A percentile compares a stretch with the other conserved stretches of the same genome.
These are phyloP conservation scores for Glutinoglossum americanum DNA, from an alignment of 495 filamentous ascomycete species.

Conservation along the genomic window DNA sequence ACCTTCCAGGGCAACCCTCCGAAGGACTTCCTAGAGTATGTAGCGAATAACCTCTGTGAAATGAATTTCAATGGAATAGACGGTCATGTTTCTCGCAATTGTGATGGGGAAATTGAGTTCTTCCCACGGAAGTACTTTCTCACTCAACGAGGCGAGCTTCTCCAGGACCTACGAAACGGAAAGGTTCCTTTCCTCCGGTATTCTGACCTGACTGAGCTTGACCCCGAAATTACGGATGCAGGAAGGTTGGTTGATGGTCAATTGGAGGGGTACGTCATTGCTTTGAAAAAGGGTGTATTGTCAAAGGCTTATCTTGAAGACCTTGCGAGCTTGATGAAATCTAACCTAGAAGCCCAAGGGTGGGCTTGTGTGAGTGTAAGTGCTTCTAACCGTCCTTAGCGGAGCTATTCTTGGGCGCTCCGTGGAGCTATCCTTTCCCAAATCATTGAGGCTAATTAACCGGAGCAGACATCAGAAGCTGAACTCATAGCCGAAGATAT, in stretches of 20 bases:
- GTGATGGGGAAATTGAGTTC: background rate
- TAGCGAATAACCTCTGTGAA: background rate
- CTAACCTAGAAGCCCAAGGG: background rate
- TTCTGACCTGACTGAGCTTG: background rate
- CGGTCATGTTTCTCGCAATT: background rate
- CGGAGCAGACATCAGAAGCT: background rate
- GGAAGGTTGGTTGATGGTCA: background rate
- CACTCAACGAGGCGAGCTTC: background rate
- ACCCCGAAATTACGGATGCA: background rate
- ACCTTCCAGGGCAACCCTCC: background rate
- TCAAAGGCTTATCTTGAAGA: background rate
- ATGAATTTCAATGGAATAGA: background rate
- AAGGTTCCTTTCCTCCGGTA: background rate
- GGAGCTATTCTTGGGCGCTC: background rate
- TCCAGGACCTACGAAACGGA: background rate
- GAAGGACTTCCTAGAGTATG: background rate
- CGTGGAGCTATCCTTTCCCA: background rate
- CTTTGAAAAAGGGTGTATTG: background rate
- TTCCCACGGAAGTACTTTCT: background rate
- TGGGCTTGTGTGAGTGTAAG: background rate
- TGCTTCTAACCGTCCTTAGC: background rate
- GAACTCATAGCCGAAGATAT: background rate
- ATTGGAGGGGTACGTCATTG: background rate
- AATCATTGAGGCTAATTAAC: background rate
- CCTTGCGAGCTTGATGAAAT: background rate